phyloP scores from a whole-genome alignment of 2,329 filamentous ascomycete species.

The Bisporella sp. region DNA sequence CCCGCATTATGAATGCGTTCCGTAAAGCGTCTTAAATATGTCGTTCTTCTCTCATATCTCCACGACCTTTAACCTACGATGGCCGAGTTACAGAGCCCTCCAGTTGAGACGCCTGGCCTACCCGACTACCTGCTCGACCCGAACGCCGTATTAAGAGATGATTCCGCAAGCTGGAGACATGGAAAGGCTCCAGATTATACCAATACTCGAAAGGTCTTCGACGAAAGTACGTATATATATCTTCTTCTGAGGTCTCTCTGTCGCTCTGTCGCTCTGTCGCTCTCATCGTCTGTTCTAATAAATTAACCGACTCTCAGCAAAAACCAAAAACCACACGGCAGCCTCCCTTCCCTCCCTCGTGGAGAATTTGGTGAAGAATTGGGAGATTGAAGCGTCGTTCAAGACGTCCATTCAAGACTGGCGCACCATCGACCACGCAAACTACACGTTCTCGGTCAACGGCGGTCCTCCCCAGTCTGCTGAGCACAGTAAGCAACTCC shows the following conservation, averaged over 20 bases:
- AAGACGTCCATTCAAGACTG: constrained; percentile 55
- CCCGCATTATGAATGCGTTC: too few relatives aligned
- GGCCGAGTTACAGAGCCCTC: constrained; percentile 8
- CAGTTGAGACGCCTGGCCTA: constrained; percentile 13
- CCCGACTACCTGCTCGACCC: constrained; percentile 54
- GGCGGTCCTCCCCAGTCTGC: constrained; percentile 48
- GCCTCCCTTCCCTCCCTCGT: constrained; percentile 53
- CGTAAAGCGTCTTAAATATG: too few relatives aligned
- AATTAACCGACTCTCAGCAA: constrained; percentile 36
- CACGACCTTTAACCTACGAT: background rate
- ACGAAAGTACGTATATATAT: constrained; percentile 42
- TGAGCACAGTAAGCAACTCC: constrained; percentile 37
- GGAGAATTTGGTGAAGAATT: constrained; percentile 66
- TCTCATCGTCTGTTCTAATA: too few relatives aligned
- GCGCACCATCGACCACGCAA: constrained; percentile 54
- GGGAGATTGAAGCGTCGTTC: constrained; percentile 66
- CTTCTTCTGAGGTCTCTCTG: background rate
- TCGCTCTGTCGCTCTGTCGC: background rate
- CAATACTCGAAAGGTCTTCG: constrained; percentile 53
- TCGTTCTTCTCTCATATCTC: too few relatives aligned
- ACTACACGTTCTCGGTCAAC: constrained; percentile 59
- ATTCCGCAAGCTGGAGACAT: constrained; percentile 50
- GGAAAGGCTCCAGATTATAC: constrained; percentile 55
- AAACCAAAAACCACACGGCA: constrained; percentile 46
- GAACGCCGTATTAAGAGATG: constrained; percentile 49